phyloP scores from a whole-genome alignment of 352 stramenopile species.

The Phytophthora pseudosyringae region DNA sequence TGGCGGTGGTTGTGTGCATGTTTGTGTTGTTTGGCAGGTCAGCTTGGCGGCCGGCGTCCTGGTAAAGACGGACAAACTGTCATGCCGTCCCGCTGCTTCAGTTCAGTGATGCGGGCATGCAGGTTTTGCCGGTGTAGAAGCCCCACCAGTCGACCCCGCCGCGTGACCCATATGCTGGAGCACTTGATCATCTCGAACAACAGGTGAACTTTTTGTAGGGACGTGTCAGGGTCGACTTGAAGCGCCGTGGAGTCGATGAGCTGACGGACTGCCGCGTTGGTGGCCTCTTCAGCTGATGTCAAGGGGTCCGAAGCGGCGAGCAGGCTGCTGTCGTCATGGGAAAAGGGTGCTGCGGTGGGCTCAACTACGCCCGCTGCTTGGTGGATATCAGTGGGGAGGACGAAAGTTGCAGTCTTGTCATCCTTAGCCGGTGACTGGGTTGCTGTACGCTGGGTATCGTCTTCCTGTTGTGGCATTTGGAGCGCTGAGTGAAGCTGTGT shows the following conservation, averaged over 20 bases:
- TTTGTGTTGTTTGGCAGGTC: slow-evolving; percentile 16
- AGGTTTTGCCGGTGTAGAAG: slow-evolving; percentile 61
- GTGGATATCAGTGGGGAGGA: slow-evolving; percentile 1
- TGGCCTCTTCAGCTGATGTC: slow-evolving; percentile 3
- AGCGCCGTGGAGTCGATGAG: slow-evolving; percentile 59
- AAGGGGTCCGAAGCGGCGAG: neutral
- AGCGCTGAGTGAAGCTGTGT: slow-evolving; percentile 9
- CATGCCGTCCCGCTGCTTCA: slow-evolving; percentile 24
- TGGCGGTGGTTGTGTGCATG: slow-evolving; percentile 1
- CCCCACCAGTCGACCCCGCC: slow-evolving; percentile 57
- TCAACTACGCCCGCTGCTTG: slow-evolving; percentile 12
- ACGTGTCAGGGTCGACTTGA: slow-evolving; percentile 60
- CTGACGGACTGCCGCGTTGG: slow-evolving; percentile 1
- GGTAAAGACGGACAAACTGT: slow-evolving; percentile 10
- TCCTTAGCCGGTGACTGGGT: neutral
- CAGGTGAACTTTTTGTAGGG: slow-evolving; percentile 68
- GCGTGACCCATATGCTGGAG: slow-evolving; percentile 62
- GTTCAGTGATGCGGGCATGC: slow-evolving; percentile 42
- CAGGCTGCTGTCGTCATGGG: neutral
- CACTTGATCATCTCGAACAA: slow-evolving; percentile 83
- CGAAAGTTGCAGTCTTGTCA: neutral
- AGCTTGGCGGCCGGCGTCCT: slow-evolving; percentile 11
- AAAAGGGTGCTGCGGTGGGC: slow-evolving; percentile 7
- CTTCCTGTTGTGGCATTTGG: slow-evolving; percentile 4
- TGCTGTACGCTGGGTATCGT: neutral